These are phyloP conservation scores for Sporothrix schenckii DNA, from an alignment of 2,329 filamentous ascomycete genomes.

Conservation along the genomic window DNA sequence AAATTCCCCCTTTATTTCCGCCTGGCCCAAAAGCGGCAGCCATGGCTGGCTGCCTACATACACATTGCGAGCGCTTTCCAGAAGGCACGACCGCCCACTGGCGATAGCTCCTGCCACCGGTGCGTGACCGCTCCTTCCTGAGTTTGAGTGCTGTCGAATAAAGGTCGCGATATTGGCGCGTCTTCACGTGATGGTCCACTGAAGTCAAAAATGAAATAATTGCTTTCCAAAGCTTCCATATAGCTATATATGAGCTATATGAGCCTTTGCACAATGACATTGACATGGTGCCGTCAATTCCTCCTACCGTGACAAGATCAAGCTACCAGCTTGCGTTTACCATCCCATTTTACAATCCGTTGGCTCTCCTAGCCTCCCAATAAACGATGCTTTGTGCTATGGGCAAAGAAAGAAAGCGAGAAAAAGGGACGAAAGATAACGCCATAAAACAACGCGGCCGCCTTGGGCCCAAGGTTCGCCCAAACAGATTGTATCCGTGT, in stretches of 20 bases:
- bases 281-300: no score
- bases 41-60: background rate
- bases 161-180: conserved; percentile 26
- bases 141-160: background rate
- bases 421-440: background rate
- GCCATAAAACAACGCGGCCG: background rate
- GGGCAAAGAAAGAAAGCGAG: background rate
- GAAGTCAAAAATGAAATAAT: background rate
- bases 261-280: no score
- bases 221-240: background rate
- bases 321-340: background rate
- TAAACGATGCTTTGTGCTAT: background rate
- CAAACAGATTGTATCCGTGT: conserved; percentile 2
- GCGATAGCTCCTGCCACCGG: background rate
- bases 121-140: conserved; percentile 27
- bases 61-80: background rate
- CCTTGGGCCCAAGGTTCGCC: background rate
- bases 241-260: no score
- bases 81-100: background rate
- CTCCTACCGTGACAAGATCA: background rate
- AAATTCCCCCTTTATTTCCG: background rate
- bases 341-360: background rate
- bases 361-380: background rate
- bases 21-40: background rate
- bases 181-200: conserved; percentile 24